A percentile compares a stretch with the other conserved stretches of the same genome.
Conservation (phyloP, 805 yeast species). For the Saccharomycodes ludwigii region DNA sequence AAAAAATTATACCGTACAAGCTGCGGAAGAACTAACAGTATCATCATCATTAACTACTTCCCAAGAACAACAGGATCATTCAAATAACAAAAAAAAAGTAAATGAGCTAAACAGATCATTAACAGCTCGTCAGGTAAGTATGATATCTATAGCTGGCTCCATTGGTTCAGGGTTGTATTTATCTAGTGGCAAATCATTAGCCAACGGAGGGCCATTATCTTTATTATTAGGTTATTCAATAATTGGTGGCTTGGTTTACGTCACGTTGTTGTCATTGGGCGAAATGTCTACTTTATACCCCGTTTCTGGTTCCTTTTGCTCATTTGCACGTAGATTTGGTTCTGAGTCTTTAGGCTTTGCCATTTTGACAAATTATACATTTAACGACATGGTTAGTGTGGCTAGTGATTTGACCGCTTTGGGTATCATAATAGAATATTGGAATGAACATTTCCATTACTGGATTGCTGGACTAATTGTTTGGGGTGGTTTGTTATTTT, state of each 20-base stretch:
- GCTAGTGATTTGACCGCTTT: conserved; percentile 57
- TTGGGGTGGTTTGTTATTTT: conserved; percentile 35
- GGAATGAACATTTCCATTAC: conserved; percentile 33
- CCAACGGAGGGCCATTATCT: conserved; percentile 40
- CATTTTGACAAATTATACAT: conserved; percentile 58
- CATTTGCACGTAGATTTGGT: conserved; percentile 46
- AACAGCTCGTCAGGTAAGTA: conserved; percentile 55
- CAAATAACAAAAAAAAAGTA: too few species aligned
- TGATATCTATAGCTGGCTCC: conserved; percentile 72
- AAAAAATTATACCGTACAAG: too few species aligned
- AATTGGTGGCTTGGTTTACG: conserved; percentile 38
- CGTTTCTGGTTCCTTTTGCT: conserved; percentile 44
- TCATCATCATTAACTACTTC: too few species aligned
- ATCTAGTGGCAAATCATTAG: conserved; percentile 38
- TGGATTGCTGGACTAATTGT: conserved; percentile 42
- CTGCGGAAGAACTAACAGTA: too few species aligned
- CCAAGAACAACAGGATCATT: too few species aligned
- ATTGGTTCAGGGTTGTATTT: conserved; percentile 61
- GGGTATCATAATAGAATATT: conserved; percentile 38
- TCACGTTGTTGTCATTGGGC: conserved; percentile 42
- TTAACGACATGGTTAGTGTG: conserved; percentile 50
- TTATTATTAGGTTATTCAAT: conserved; percentile 36
- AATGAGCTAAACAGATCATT: conserved; percentile 34
- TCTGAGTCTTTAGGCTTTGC: conserved; percentile 63
- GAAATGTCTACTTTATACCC: conserved; percentile 47